Conservation (phyloP, 768 basidiomycete species). For the Kwoniella europaea region DNA sequence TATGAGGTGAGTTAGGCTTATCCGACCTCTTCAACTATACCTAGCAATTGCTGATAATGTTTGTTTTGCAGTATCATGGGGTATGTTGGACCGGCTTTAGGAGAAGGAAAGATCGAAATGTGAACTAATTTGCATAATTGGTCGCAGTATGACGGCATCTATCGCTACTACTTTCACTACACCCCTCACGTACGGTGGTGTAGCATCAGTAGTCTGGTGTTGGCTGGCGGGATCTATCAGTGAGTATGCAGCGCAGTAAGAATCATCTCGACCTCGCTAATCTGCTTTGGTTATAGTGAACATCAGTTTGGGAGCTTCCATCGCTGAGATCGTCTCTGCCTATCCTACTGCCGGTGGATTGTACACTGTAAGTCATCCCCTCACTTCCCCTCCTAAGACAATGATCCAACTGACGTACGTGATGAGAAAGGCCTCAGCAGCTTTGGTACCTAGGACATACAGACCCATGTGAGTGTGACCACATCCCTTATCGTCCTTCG, state of each 20-base stretch:
- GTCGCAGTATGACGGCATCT: conserved; percentile 35
- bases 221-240: conserved; percentile 57
- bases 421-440: conserved; percentile 51
- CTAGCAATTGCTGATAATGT: neutral
- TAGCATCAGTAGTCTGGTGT: conserved; percentile 59
- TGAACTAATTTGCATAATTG: neutral
- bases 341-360: conserved; percentile 62
- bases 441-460: conserved; percentile 57
- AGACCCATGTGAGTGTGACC: conserved; percentile 47
- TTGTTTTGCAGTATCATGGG: conserved; percentile 35
- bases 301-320: conserved; percentile 36
- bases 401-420: neutral
- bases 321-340: conserved; percentile 58
- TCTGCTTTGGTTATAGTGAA: conserved; percentile 25
- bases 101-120: too few species aligned
- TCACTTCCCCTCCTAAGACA: neutral
- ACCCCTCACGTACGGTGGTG: conserved; percentile 58
- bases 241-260: neutral
- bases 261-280: conserved; percentile 22
- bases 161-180: conserved; percentile 61
- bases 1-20: conserved; percentile 27
- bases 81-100: conserved; percentile 6
- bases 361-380: conserved; percentile 53
- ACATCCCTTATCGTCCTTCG: neutral
- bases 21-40: conserved; percentile 1